Conservation (phyloP, 148 eudicot genomes). For the Rhododendron simsii region DNA sequence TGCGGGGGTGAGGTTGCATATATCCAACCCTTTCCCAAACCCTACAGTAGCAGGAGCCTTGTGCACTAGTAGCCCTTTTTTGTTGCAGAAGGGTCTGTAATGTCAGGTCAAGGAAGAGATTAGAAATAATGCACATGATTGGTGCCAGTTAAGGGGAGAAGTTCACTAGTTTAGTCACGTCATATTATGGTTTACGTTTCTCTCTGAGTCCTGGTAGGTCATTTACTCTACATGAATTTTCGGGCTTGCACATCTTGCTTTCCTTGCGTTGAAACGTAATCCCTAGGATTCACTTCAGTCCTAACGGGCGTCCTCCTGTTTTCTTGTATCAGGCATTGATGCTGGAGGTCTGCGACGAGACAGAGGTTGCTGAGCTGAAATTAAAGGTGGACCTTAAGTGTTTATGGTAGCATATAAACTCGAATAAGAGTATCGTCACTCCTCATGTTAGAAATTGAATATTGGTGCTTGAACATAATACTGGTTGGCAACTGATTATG, state of each 20-base stretch:
- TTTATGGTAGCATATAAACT: neutral
- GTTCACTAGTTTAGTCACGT: neutral
- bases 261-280: neutral
- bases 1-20: neutral
- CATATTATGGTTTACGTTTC: neutral
- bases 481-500: neutral
- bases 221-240: neutral
- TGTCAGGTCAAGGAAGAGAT: neutral
- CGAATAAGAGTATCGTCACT: neutral
- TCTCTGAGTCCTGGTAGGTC: neutral
- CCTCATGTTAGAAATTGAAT: neutral
- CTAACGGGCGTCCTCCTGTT: neutral
- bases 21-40: neutral
- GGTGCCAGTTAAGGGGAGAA: neutral
- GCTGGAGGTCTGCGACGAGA: slow-evolving; percentile 76
- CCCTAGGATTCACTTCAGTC: neutral
- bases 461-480: neutral
- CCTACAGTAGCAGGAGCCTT: neutral
- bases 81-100: neutral
- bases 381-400: slow-evolving; percentile 48
- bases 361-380: slow-evolving; percentile 80
- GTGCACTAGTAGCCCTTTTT: neutral
- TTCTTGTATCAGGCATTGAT: slow-evolving; percentile 52
- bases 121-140: neutral
- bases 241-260: neutral